Evolutionary conservation across 306 rosid genomes (phyloP).

Genomic region (Sicyos edulis): DNA sequence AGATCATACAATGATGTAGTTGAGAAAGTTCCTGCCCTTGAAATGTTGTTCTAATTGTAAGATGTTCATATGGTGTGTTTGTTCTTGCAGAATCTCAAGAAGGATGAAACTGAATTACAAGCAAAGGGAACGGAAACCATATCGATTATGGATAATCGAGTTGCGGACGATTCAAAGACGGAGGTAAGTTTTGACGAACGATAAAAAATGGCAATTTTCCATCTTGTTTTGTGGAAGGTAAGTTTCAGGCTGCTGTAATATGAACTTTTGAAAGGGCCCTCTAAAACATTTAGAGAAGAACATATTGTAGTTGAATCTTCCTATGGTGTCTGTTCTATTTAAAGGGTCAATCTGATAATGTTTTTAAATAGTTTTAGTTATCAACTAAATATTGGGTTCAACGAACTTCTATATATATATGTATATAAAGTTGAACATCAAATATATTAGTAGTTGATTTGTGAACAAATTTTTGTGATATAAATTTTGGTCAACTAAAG

Average conservation of each 20-base stretch:
- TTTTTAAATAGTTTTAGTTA: too few species aligned
- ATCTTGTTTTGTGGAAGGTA: neutral
- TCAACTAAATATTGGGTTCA: too few species aligned
- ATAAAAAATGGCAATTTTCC: neutral
- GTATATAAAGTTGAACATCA: too few species aligned
- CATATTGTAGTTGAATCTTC: too few species aligned
- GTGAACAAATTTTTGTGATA: too few species aligned
- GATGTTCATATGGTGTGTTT: neutral
- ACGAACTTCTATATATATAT: too few species aligned
- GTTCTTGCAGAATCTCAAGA: slow-evolving; percentile 3
- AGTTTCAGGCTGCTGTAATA: slow-evolving; percentile 3
- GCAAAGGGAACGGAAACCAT: neutral
- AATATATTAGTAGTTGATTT: too few species aligned
- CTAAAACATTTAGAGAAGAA: too few species aligned
- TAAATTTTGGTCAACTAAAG: too few species aligned
- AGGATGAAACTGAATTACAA: neutral
- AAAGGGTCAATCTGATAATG: too few species aligned
- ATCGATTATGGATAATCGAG: neutral
- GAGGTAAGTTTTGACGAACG: neutral
- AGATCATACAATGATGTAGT: too few species aligned
- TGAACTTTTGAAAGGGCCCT: neutral
- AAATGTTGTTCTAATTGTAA: neutral
- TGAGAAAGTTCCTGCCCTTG: neutral
- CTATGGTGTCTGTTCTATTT: too few species aligned
- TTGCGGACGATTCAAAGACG: neutral